phyloP scores from a whole-genome alignment of 202 grass and related monocot genomes.

The Schoenoplectus triqueter region DNA sequence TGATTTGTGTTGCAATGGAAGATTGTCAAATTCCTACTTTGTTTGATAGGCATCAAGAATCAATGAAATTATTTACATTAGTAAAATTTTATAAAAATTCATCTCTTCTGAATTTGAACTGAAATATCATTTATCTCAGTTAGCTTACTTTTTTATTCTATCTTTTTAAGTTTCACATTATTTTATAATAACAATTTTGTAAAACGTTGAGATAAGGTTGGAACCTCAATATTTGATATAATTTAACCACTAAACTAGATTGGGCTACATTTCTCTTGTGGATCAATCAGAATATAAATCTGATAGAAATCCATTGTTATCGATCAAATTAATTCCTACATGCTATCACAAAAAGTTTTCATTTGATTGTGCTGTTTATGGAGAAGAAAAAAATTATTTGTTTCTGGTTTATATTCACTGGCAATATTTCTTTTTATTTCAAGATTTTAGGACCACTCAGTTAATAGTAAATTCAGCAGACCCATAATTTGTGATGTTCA shows the following conservation, averaged over 20 bases:
- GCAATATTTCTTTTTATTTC: background rate
- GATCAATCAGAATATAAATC: background rate
- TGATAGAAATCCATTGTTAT: conserved; percentile 5
- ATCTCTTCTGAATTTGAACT: background rate
- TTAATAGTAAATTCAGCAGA: background rate
- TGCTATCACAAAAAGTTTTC: background rate
- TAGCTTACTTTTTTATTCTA: background rate
- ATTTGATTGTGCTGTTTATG: background rate
- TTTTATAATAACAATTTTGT: background rate
- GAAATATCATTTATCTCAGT: background rate
- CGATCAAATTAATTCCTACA: background rate
- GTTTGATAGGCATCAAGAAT: background rate
- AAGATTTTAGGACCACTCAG: too few relatives aligned
- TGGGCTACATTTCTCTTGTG: background rate
- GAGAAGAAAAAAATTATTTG: background rate
- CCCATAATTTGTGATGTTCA: background rate
- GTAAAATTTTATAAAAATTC: background rate
- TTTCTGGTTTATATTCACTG: background rate
- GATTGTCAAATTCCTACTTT: background rate
- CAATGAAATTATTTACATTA: background rate
- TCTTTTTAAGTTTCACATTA: background rate
- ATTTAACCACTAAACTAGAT: background rate
- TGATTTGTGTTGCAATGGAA: background rate
- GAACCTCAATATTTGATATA: conserved; percentile 7
- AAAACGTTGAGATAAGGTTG: background rate